A percentile compares a stretch with the other conserved stretches of the same genome.
Evolutionary conservation across 148 eudicot species (phyloP).

Genomic region (Dianthus caryophyllus): DNA sequence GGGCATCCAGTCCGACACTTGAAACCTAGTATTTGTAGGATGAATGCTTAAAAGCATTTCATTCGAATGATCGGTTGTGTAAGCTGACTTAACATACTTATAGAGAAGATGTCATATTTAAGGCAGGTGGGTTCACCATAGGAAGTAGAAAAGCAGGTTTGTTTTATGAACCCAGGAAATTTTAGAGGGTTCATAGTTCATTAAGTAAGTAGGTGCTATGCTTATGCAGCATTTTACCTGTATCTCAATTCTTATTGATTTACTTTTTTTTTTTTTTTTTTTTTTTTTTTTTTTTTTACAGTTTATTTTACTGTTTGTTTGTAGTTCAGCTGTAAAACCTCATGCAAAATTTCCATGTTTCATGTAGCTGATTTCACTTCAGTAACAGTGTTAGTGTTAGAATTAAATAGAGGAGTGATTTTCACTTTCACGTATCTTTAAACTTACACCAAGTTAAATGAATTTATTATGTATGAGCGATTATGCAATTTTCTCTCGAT

Average conservation of each 20-base stretch:
- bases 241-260: conserved; percentile 4
- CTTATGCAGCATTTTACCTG: conserved; percentile 20
- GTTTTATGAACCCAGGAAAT: conserved; percentile 34
- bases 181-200: conserved; percentile 38
- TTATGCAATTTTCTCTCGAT: no score
- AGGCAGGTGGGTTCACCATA: conserved; percentile 18
- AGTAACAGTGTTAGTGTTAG: neutral
- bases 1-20: neutral
- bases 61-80: neutral
- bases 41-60: conserved; percentile 2
- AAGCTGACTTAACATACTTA: conserved; percentile 28
- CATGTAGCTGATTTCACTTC: neutral
- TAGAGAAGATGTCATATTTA: conserved; percentile 28
- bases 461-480: no score
- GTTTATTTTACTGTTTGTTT: no score
- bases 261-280: conserved; percentile 4
- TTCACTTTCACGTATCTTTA: no score
- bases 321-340: neutral
- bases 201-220: conserved; percentile 30
- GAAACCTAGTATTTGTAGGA: neutral
- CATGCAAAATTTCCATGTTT: neutral
- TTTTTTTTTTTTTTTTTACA: no score
- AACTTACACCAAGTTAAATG: no score
- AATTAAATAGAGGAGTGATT: no score
- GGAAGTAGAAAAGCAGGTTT: conserved; percentile 25